Evolutionary conservation across 345 rosid genomes (phyloP), one percentile per base, ranked within the genome.

Genomic region (Isatis tinctoria): DNA sequence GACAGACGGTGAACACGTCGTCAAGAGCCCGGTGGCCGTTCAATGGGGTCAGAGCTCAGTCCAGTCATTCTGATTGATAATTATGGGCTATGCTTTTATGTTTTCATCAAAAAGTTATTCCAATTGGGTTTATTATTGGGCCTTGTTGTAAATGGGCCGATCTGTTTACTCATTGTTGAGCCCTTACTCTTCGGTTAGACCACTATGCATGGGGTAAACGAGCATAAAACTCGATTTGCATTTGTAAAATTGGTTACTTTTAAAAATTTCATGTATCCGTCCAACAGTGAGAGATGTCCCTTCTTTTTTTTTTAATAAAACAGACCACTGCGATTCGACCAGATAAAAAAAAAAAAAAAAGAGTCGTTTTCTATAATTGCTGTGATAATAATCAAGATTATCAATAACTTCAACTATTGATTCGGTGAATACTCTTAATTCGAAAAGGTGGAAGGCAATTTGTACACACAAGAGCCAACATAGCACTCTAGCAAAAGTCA

Each of bases 21-120:
- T 89, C 32, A 87, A 87, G 81, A 88, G 96, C 51, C 90, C 96
- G 0, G 71, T 92, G 35, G 96, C 90, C 8, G 87, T 84, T 16
- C 82, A 68, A 60, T 84, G 93, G 97, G 60, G 35, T 47, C 85
- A 81, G 70, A 78, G 84, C 11, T 83, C 85, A 4, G 68, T 32
- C 53, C 82, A 80, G 51, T 82, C 88, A 4, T 82, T 84, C 65
- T 87, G 76, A 76, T 56, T 17, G 20, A 32, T 14, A 0, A 0
- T 30, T 32, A 0, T 33, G 77, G 59, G 65, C 72, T 65, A n/a
- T 72, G 40, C 10, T 72, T 16, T 24, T 35, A 48, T 10, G 11
- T 43, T 20, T 18, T 6, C 26, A 8, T 48, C 16, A 0, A 8
- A 47, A 36, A 36, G 12, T 9, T 6, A 1, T 35, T 7, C 0